Evolutionary conservation across 1,139 yeast genomes (phyloP), one percentile per base, ranked within the genome.

Genomic region (Schizosaccharomyces versatilis): DNA sequence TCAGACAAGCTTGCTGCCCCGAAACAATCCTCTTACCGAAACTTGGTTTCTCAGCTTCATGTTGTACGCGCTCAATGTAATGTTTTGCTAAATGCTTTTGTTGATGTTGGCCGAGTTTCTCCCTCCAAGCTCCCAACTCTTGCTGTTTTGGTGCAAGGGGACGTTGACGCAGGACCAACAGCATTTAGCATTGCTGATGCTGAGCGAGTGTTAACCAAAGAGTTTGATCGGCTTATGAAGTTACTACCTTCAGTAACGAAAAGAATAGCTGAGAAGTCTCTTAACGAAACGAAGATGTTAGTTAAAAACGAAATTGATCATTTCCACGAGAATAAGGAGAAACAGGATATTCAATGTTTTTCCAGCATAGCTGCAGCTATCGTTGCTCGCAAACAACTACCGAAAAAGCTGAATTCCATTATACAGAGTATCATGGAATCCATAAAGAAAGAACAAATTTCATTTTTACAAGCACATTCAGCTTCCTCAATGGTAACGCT

Each of bases 341-440:
- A 75, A 52, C 74, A 95, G 58, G 73, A 74, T 1, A 73, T 74
- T 2, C 75, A 85, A 53, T 79, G 90, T 39, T 65, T 81, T 56
- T 80, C 97, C 0, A 77, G 81, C 5, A 78, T 77, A 62, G 85
- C 95, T 0, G 79, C 94, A 2, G 82, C 93, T 1, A 75, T 78
- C 2, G 71, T 88, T 47, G 72, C 78, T 8, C 65, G 38, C 38
- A 69, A 69, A 19, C 68, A 72, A 41, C 68, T 90, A 32, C 98
- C 98, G 1, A 75, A 78, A 62, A 93, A 90, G 65, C 72, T 90
- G 59, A 90, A 86, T 62, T 95, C 96, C 3, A 75, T 85, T 38
- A 90, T 93, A 55, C 75, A 95, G 60, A 77, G 95, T 0, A 71
- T 93, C 55, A 93, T 93, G 98, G 97, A 88, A 60, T 82, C 94